Percentiles rank a stretch among this genome's conserved stretches.
Conservation (phyloP, 2,329 filamentous ascomycete species). For the Ophiostoma tasmaniense region DNA sequence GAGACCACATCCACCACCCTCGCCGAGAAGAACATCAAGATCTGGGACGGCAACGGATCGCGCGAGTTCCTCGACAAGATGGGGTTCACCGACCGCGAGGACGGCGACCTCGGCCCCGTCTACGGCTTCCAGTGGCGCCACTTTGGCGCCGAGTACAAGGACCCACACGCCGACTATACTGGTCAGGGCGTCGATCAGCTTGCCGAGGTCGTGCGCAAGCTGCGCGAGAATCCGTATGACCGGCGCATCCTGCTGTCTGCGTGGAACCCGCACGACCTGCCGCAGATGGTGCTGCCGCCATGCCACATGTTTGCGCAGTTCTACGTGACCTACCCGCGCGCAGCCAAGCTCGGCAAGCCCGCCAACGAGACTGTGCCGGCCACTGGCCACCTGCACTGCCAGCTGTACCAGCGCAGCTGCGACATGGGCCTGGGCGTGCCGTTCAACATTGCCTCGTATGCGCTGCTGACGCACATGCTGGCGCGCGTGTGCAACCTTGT, state of each 20-base stretch:
- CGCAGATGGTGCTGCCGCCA: slow-evolving; percentile 83
- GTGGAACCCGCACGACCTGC: slow-evolving; percentile 85
- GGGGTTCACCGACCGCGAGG: slow-evolving; percentile 70
- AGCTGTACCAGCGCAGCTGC: slow-evolving; percentile 87
- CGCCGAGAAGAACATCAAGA: slow-evolving; percentile 75
- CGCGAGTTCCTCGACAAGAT: slow-evolving; percentile 82
- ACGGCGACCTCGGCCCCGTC: slow-evolving; percentile 86
- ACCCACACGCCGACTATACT: slow-evolving; percentile 70
- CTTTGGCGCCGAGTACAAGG: slow-evolving; percentile 84
- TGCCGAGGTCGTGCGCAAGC: slow-evolving; percentile 78
- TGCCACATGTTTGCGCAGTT: slow-evolving; percentile 99
- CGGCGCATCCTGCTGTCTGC: slow-evolving; percentile 82
- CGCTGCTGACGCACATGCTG: slow-evolving; percentile 89
- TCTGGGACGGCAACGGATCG: slow-evolving; percentile 96
- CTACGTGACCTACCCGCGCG: slow-evolving; percentile 67
- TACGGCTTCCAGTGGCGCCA: slow-evolving; percentile 99
- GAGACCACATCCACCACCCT: slow-evolving; percentile 72
- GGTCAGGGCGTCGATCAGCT: slow-evolving; percentile 91
- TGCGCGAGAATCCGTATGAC: slow-evolving; percentile 78
- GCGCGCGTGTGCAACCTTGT: slow-evolving; percentile 77
- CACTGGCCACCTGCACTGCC: slow-evolving; percentile 62
- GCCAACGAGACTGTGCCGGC: background rate
- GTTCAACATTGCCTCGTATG: slow-evolving; percentile 96
- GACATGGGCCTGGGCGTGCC: slow-evolving; percentile 97
- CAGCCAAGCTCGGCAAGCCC: background rate